Base-by-base conservation (phyloP, 805 yeast species). In the Clavispora asparagi region DNA sequence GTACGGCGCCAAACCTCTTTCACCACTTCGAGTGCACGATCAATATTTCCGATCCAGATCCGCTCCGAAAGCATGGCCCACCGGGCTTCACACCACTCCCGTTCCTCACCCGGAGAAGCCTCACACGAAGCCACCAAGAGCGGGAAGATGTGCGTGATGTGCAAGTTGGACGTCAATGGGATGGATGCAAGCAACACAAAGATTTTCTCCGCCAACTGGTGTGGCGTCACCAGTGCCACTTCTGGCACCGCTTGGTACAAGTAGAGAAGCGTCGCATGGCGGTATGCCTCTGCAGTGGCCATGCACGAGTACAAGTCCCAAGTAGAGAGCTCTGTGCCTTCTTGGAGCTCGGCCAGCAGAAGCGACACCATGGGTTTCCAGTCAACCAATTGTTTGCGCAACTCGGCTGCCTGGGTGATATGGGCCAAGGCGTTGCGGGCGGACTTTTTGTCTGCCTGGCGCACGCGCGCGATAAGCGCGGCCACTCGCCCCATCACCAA, bases 171-270 rank as follows among this genome's bases (percentile, higher is more conserved):
- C 19, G 71, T 63, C 6, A 78, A 66, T 2, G 89, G 87, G 44
- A 83, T 80, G 1, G 85, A 77, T 1, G 85, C 86, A 39, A 83
- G 55, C 25, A 81, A 59, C 66, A 79, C 74, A 54, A 83, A 65
- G 4, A 83, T 77, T 52, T 79, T 79, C 53, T 78, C 82, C 0
- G 88, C 84, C 29, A 82, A 58, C 43, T 70, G 77, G 46, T 74
- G 80, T 1, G 84, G 75, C 8, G 79, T 61, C 33, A 67, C 58
- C 8, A 80, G 76, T 9, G 85, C 85, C 14, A 82, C 72, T 51
- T 83, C 86, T 0, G 89, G 88, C 4, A 83, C 86, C 1, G 87
- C 83, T 56, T 83, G 87, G 58, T 82, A 86, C 28, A 83, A 61
- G 55, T 79, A 82, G 17, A 83, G 56, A 33, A 83, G 59, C 0